Percentiles rank a stretch among this genome's conserved stretches.
phyloP scores from a whole-genome alignment of 1,139 yeast genomes.

The Taphrina populina region DNA sequence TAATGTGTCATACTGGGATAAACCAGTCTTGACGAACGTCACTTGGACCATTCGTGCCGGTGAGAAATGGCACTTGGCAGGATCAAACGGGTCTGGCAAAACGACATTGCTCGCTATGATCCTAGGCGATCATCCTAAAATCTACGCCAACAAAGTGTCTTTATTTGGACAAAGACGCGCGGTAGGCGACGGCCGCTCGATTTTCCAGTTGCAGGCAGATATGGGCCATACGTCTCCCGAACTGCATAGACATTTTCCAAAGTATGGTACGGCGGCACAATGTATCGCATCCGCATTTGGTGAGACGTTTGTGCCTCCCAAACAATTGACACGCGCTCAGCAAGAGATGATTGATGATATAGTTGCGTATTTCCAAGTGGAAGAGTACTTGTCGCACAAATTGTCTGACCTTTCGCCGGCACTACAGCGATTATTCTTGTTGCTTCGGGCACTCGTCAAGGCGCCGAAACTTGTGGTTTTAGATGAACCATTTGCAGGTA shows the following conservation, averaged over 20 bases:
- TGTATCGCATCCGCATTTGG: slow-evolving; percentile 58
- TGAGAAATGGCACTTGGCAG: slow-evolving; percentile 83
- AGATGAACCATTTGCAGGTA: slow-evolving; percentile 92
- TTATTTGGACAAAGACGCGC: slow-evolving; percentile 57
- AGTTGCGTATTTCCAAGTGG: slow-evolving; percentile 41
- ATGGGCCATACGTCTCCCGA: slow-evolving; percentile 93
- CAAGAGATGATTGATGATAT: slow-evolving; percentile 38
- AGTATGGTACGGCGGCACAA: slow-evolving; percentile 45
- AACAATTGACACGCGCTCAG: slow-evolving; percentile 42
- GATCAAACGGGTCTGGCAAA: slow-evolving; percentile 91
- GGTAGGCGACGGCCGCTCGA: slow-evolving; percentile 74
- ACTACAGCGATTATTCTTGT: slow-evolving; percentile 74
- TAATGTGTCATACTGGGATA: slow-evolving; percentile 64
- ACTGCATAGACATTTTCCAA: slow-evolving; percentile 78
- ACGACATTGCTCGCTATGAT: slow-evolving; percentile 79
- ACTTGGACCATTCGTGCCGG: slow-evolving; percentile 68
- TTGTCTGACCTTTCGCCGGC: slow-evolving; percentile 63
- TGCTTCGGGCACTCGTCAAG: slow-evolving; percentile 72
- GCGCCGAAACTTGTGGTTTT: slow-evolving; percentile 73
- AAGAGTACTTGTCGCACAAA: slow-evolving; percentile 42
- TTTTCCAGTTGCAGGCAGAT: slow-evolving; percentile 71
- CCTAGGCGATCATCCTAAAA: slow-evolving; percentile 95
- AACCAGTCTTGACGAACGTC: slow-evolving; percentile 59
- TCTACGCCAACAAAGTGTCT: slow-evolving; percentile 73
- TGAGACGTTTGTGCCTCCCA: slow-evolving; percentile 23